phyloP scores from a whole-genome alignment of 1,139 yeast genomes.

The Hanseniaspora sp. region DNA sequence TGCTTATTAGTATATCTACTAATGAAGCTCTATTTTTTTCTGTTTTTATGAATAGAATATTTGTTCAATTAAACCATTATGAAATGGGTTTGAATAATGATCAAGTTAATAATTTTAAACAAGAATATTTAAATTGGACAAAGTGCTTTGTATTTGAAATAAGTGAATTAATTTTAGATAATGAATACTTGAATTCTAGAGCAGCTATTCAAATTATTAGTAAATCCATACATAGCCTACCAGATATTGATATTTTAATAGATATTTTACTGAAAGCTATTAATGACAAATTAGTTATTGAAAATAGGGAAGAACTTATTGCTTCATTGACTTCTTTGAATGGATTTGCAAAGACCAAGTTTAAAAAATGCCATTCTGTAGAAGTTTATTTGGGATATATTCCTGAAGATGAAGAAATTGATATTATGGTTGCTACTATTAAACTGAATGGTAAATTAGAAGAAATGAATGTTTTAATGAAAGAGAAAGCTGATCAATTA shows the following conservation, averaged over 20 bases:
- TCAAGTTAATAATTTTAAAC: constrained; percentile 31
- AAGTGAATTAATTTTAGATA: constrained; percentile 39
- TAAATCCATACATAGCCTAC: constrained; percentile 54
- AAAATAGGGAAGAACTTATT: constrained; percentile 68
- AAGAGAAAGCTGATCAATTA: constrained; percentile 2
- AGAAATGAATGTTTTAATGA: constrained; percentile 15
- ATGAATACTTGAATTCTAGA: constrained; percentile 68
- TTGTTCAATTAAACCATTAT: constrained; percentile 23
- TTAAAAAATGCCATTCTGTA: constrained; percentile 45
- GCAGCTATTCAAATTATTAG: constrained; percentile 73
- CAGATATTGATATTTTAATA: constrained; percentile 60
- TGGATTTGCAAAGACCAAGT: constrained; percentile 56
- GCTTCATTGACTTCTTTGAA: constrained; percentile 66
- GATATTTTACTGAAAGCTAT: constrained; percentile 42
- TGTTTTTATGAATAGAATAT: constrained; percentile 50
- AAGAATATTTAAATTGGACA: constrained; percentile 46
- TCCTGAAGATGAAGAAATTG: constrained; percentile 28
- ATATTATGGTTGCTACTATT: background rate
- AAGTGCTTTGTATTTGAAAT: constrained; percentile 35
- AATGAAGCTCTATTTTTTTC: constrained; percentile 68
- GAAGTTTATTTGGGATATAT: constrained; percentile 47
- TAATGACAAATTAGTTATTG: constrained; percentile 40
- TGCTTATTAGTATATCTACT: constrained; percentile 61
- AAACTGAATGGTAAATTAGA: constrained; percentile 6
- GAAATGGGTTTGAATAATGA: constrained; percentile 18